phyloP scores from a whole-genome alignment of 2,329 filamentous ascomycete species.

The Neofusicoccum parvum region DNA sequence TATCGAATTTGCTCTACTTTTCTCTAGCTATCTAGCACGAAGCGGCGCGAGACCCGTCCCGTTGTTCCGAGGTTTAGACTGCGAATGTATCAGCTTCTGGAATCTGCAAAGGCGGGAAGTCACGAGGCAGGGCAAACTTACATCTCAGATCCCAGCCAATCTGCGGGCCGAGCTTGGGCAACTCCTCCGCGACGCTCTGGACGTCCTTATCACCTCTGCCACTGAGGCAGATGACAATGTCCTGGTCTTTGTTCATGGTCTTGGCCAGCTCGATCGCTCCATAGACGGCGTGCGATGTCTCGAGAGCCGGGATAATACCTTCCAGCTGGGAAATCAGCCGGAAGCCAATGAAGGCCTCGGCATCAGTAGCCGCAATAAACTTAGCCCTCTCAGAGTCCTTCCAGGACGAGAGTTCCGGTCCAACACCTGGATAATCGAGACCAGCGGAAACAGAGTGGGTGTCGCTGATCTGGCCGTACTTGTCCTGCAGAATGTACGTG shows the following conservation, averaged over 20 bases:
- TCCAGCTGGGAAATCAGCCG: slow-evolving; percentile 81
- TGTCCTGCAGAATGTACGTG: slow-evolving; percentile 92
- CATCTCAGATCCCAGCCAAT: slow-evolving; percentile 74
- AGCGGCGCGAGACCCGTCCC: not conserved
- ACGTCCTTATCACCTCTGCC: slow-evolving; percentile 98
- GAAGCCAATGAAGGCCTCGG: slow-evolving; percentile 87
- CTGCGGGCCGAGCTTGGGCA: slow-evolving; percentile 83
- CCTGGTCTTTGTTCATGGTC: slow-evolving; percentile 84
- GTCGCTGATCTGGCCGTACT: slow-evolving; percentile 88
- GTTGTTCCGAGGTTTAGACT: not conserved
- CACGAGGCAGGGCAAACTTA: slow-evolving; percentile 30
- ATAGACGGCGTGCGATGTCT: slow-evolving; percentile 89
- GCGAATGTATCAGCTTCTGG: not conserved
- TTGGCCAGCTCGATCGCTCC: slow-evolving; percentile 89
- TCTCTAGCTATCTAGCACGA: not conserved
- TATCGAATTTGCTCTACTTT: slow-evolving; percentile 1
- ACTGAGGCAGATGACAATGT: slow-evolving; percentile 91
- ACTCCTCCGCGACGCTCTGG: slow-evolving; percentile 92
- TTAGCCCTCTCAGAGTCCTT: slow-evolving; percentile 86
- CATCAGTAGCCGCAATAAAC: slow-evolving; percentile 90
- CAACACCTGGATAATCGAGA: slow-evolving; percentile 95
- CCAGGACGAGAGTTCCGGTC: slow-evolving; percentile 88
- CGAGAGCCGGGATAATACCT: slow-evolving; percentile 94
- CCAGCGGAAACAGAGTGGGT: slow-evolving; percentile 97
- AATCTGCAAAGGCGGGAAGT: not conserved